phyloP scores from a whole-genome alignment of 176 grass and related monocot species.

The Oryza glaberrima region DNA sequence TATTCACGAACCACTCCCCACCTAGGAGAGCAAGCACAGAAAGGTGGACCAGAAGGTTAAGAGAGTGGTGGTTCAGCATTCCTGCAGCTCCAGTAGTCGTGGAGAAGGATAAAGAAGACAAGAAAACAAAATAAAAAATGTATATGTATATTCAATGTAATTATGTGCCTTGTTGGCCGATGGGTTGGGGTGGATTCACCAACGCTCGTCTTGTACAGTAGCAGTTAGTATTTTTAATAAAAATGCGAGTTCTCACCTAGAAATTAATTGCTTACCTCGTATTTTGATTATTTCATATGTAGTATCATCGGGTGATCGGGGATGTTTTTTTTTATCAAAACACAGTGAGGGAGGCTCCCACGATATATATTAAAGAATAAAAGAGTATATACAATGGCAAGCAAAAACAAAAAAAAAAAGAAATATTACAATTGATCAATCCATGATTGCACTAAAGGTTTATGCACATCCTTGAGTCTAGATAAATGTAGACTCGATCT shows the following conservation, averaged over 20 bases:
- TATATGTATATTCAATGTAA: conserved; percentile 22
- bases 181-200: conserved; percentile 10
- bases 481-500: no score
- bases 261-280: neutral
- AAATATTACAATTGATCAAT: no score
- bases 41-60: conserved; percentile 75
- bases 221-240: conserved; percentile 23
- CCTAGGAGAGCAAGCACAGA: conserved; percentile 75
- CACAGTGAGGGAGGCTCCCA: no score
- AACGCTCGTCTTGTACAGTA: conserved; percentile 34
- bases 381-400: no score
- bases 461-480: no score
- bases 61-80: conserved; percentile 99
- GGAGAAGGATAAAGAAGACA: conserved; percentile 83
- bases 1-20: conserved; percentile 79
- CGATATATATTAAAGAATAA: no score
- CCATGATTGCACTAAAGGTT: no score
- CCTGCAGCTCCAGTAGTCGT: conserved; percentile 91
- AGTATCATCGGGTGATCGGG: neutral
- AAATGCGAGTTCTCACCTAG: neutral
- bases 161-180: conserved; percentile 2
- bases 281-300: neutral
- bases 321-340: neutral
- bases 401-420: no score
- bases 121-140: conserved; percentile 67